Evolutionary conservation across 257 asterid species (phyloP), one percentile per base, ranked within the genome.

Genomic region (Rubia yunnanensis): DNA sequence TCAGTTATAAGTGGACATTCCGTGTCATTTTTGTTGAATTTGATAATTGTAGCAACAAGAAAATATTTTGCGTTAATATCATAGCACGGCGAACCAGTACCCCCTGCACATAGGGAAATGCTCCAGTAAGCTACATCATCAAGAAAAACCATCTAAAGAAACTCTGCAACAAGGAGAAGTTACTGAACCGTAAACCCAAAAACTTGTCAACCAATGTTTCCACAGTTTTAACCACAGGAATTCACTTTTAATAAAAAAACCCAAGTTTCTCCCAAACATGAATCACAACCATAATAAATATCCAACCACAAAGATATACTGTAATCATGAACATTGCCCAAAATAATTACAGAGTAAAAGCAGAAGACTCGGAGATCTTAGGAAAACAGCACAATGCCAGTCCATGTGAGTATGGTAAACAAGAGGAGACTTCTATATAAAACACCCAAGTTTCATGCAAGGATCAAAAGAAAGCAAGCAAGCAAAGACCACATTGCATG

Each of bases 61-160:
- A 65, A 52, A 52, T 67, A 62, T 63, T 76, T 73, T 66, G 74
- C 80, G 52, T 73, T 75, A 65, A 68, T 65, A 78, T 65, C 78
- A 71, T 67, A 72, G 71, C 79, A 80, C 81, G 82, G 78, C 78
- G 86, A 79, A 81, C 81, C 85, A 69, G 72, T 79, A 63, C 81
- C 77, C 80, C 71, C 90, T 83, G 86, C 85, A 84, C 81, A 80
- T 84, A 75, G 89, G 79, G 80, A 85, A 85, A 83, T 78, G 76
- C 80, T 86, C 84, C 83, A 77, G 87, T 83, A 84, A 85, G 95
- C 90, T 62, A 73, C 85, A 76, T 78, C 79, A 70, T 75, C 70
- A 76, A 77, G 74, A 80, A 52, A 31, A 24, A 75, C 46, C 30
- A 53, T 60, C 38, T 60, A 58, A 67, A 67, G 66, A 50, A 66